phyloP scores from a whole-genome alignment of 345 rosid species.

The Salix udensis region DNA sequence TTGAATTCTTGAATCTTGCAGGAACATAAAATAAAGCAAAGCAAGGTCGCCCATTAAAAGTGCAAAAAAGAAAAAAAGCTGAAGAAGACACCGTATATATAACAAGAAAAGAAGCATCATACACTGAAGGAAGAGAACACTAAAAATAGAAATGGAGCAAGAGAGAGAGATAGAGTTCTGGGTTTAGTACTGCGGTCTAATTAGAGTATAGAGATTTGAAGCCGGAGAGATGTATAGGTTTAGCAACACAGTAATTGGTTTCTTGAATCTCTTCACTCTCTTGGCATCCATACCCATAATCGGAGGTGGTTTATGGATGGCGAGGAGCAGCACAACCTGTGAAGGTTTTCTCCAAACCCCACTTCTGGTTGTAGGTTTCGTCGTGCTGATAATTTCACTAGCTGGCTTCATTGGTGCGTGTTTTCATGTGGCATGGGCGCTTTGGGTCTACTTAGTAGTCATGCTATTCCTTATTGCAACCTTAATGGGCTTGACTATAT shows the following conservation, averaged over 20 bases:
- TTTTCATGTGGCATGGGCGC: constrained; percentile 71
- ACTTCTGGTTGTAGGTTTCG: constrained; percentile 68
- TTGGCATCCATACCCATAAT: constrained; percentile 78
- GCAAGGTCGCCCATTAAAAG: constrained; percentile 29
- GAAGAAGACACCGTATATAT: constrained; percentile 8
- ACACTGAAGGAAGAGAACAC: background rate
- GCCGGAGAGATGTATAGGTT: constrained; percentile 51
- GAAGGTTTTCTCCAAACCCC: constrained; percentile 83
- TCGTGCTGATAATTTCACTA: constrained; percentile 61
- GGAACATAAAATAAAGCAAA: constrained; percentile 22
- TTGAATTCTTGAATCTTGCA: constrained; percentile 29
- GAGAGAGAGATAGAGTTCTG: background rate
- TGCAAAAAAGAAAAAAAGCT: constrained; percentile 12
- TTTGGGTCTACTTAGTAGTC: constrained; percentile 83
- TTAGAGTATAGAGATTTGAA: background rate
- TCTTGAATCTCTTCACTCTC: constrained; percentile 75
- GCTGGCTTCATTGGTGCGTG: constrained; percentile 95
- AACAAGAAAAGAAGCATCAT: constrained; percentile 18
- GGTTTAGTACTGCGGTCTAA: background rate
- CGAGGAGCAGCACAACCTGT: constrained; percentile 70
- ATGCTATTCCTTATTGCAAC: constrained; percentile 68
- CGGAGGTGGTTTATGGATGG: constrained; percentile 91
- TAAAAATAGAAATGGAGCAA: background rate
- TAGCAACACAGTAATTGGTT: constrained; percentile 79
- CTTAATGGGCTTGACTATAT: constrained; percentile 58